Evolutionary conservation across 768 basidiomycete genomes (phyloP).

Genomic region (Xerocomellus dryophilus): DNA sequence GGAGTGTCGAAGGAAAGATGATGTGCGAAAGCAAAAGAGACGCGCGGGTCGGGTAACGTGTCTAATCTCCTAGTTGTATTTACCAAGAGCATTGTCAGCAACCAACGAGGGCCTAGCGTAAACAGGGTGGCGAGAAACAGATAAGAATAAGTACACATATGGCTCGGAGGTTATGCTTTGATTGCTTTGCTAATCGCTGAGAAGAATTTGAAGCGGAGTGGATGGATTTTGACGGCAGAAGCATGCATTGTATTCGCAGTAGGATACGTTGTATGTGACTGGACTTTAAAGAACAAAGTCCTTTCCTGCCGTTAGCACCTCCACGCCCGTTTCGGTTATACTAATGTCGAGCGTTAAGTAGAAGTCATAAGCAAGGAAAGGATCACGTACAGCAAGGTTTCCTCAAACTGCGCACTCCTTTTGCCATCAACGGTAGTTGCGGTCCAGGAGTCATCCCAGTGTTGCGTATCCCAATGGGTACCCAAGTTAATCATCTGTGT

Average conservation of each 20-base stretch:
- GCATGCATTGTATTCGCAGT: background rate
- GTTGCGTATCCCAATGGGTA: slow-evolving; percentile 66
- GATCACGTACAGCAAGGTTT: slow-evolving; percentile 80
- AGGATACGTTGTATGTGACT: slow-evolving; percentile 18
- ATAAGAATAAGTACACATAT: slow-evolving; percentile 34
- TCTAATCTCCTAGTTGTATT: slow-evolving; percentile 27
- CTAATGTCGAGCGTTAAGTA: slow-evolving; percentile 40
- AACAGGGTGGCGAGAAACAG: slow-evolving; percentile 24
- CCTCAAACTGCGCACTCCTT: slow-evolving; percentile 94
- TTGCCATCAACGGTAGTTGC: slow-evolving; percentile 90
- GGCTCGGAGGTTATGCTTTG: slow-evolving; percentile 21
- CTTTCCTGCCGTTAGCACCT: slow-evolving; percentile 71
- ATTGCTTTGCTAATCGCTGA: slow-evolving; percentile 23
- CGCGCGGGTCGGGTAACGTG: slow-evolving; percentile 25
- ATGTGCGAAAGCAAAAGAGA: slow-evolving; percentile 28
- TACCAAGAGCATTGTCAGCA: slow-evolving; percentile 29
- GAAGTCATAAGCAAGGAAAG: background rate
- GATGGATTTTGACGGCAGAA: slow-evolving; percentile 15
- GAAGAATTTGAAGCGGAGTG: slow-evolving; percentile 20
- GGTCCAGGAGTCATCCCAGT: slow-evolving; percentile 97
- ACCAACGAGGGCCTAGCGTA: slow-evolving; percentile 26
- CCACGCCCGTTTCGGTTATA: slow-evolving; percentile 87
- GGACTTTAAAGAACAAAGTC: slow-evolving; percentile 23
- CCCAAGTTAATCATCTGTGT: slow-evolving; percentile 91
- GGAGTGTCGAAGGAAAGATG: slow-evolving; percentile 13